Evolutionary conservation across 1,284 basidiomycete species (phyloP), one percentile per base, ranked within the genome.

Genomic region (Puccinia brachypodii): DNA sequence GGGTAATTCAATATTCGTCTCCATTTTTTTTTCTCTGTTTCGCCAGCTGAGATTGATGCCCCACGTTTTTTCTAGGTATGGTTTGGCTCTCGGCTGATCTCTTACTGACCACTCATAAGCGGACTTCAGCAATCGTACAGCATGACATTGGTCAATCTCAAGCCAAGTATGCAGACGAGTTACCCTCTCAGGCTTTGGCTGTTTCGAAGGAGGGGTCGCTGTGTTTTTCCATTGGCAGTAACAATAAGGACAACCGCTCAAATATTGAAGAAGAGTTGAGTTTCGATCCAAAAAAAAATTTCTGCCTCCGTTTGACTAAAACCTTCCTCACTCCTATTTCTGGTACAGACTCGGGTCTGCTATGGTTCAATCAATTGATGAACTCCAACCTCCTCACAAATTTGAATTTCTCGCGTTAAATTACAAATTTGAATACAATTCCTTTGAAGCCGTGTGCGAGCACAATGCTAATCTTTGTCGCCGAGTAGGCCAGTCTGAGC

Each of bases 401-500:
- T 74, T 74, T 36, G 72, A 74, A 38, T 56, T 58, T 38, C 36
- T 74, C 31, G 72, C 72, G 13, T 60, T 74, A 31, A 60, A 60
- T 74, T 74, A 74, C n/a, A 74, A 74, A 60, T 74, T 74, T 42
- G 72, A 74, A 74, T 31, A 60, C 60, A 0, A 42, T n/a, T 58
- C 72, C 22, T 74, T 74, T 22, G 72, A 74, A 60, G 6, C 28
- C 9, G 72, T 74, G n/a, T 74, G 72, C 72, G 72, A 74, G 28
- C 72, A 74, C 53, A 74, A 74, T 36, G 72, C 72, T 36, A 38
- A 74, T 31, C 72, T 74, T 56, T 74, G 72, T 60, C 72, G 72
- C 36, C 72, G 22, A 42, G 72, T 36, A 38, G 53, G 53, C 13
- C 72, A 40, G 42, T 22, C 36, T 7, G 8, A 74, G 33, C 53